Percentiles rank a stretch among this genome's conserved stretches.
Evolutionary conservation across 106 monocot species (phyloP).

Genomic region (Acanthochlamys bracteata): DNA sequence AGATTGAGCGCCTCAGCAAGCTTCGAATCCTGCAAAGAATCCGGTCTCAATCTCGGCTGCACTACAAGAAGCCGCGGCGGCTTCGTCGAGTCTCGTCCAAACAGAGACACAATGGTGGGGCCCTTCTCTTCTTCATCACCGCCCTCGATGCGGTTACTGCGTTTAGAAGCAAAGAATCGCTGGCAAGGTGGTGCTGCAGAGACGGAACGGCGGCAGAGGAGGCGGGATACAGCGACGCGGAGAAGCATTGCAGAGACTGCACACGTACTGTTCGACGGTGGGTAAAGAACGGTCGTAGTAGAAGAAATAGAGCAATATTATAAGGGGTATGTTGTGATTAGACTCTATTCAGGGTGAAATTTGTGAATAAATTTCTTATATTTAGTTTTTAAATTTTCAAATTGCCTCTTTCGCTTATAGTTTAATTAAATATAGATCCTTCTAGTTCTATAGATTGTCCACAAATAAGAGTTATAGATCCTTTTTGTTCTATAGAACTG

Average conservation of each 20-base stretch:
- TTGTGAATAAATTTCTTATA: too few species aligned
- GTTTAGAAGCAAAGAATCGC: slow-evolving; percentile 20
- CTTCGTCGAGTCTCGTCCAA: slow-evolving; percentile 23
- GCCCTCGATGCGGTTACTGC: slow-evolving; percentile 1
- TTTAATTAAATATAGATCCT: too few species aligned
- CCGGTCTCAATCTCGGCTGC: slow-evolving; percentile 89
- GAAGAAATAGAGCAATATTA: too few species aligned
- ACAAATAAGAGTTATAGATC: too few species aligned
- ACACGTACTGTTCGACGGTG: too few species aligned
- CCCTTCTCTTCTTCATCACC: slow-evolving; percentile 22
- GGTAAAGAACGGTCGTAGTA: too few species aligned
- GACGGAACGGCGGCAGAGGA: background rate
- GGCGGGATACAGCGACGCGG: background rate
- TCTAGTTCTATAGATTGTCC: too few species aligned
- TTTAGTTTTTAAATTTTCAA: too few species aligned
- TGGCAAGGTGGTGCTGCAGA: slow-evolving; percentile 8
- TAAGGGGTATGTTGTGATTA: too few species aligned
- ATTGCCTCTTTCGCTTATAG: too few species aligned
- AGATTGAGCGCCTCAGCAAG: slow-evolving; percentile 92
- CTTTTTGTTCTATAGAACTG: too few species aligned
- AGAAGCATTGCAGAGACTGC: background rate
- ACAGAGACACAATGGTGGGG: slow-evolving; percentile 10
- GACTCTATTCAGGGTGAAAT: too few species aligned
- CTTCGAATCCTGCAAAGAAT: slow-evolving; percentile 49
- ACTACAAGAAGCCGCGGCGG: slow-evolving; percentile 82